Base-by-base conservation (phyloP, 139 green algal species). In the Coelastrella sp. region DNA sequence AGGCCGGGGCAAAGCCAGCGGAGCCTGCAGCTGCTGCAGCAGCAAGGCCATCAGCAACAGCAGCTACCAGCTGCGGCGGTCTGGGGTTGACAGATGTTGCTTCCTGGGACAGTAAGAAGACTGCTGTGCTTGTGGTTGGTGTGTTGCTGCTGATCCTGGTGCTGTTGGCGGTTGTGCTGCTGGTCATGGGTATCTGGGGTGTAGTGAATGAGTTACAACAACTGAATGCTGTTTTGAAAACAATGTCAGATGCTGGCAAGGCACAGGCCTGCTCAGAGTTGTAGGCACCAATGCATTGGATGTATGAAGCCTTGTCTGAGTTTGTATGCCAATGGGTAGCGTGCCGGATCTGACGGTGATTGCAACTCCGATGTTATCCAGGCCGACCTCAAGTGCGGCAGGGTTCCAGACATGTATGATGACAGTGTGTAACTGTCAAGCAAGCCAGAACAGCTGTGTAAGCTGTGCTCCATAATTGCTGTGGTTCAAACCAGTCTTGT, bases 81-180 rank as follows among this genome's bases (percentile, higher is more conserved):
- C 59, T 71, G 22, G 16, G 54, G 3, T 3, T 22, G 54, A 13
- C 47, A 64, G 10, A 5, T 88, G 61, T 8, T 7, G n/a, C 7
- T 32, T 7, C 16, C 5, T 14, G 64, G 23, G 64, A 71, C 64
- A 71, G 64, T 14, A 71, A 5, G 11, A 71, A 14, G 16, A 11
- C 16, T 11, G 64, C 64, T 71, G 13, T 71, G 64, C 64, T 73
- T 60, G 22, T 77, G 10, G 16, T 77, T 79, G 82, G 60, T 16
- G 10, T 61, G 58, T 8, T 88, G 23, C 19, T 76, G n/a, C 13
- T 32, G 22, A 14, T 77, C 22, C 4, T 66, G 8, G 60, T 76
- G 64, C 4, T 76, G 20, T 19, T 77, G 61, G 22, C 54, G 57
- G n/a, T 76, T 5, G 85, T 78, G 85, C 73, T 89, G 85, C 13